A percentile compares a stretch with the other conserved stretches of the same genome.
Evolutionary conservation across 192 early-diverging fungal genomes (phyloP).

Genomic region (Backusella australiensis): DNA sequence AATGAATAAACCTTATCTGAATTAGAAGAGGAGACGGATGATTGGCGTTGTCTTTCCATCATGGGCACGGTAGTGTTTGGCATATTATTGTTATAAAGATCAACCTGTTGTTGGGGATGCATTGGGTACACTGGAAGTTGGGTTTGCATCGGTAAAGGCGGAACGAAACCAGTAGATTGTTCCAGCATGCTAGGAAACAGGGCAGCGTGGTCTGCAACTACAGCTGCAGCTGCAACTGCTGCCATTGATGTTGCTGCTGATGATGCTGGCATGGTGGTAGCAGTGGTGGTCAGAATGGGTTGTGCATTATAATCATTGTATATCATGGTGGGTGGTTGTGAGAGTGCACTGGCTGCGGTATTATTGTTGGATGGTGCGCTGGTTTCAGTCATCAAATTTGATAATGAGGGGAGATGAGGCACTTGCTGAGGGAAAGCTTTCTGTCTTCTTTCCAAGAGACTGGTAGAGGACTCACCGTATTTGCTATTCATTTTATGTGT

Average conservation of each 20-base stretch:
- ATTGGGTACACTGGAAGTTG: background rate
- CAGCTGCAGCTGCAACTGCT: background rate
- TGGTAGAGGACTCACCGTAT: constrained; percentile 5
- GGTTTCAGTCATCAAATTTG: constrained; percentile 10
- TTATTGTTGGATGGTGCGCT: background rate
- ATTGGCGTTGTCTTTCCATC: background rate
- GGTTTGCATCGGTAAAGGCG: background rate
- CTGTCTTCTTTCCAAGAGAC: constrained; percentile 15
- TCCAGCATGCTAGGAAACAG: background rate
- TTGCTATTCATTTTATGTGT: background rate
- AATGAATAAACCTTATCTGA: constrained; percentile 35
- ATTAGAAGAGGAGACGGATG: constrained; percentile 8
- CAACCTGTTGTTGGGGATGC: background rate
- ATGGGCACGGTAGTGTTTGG: background rate
- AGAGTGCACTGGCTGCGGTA: background rate
- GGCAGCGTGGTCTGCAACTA: background rate
- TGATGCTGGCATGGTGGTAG: background rate
- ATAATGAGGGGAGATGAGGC: constrained; percentile 14
- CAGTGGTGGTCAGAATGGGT: background rate
- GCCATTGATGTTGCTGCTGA: background rate
- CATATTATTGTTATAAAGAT: background rate
- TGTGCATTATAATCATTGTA: constrained; percentile 4
- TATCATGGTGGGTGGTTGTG: background rate
- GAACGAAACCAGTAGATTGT: background rate
- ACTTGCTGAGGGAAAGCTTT: constrained; percentile 5